A percentile compares a stretch with the other conserved stretches of the same genome.
phyloP scores from a whole-genome alignment of 2,329 filamentous ascomycete genomes.

The Claviceps cyperi region DNA sequence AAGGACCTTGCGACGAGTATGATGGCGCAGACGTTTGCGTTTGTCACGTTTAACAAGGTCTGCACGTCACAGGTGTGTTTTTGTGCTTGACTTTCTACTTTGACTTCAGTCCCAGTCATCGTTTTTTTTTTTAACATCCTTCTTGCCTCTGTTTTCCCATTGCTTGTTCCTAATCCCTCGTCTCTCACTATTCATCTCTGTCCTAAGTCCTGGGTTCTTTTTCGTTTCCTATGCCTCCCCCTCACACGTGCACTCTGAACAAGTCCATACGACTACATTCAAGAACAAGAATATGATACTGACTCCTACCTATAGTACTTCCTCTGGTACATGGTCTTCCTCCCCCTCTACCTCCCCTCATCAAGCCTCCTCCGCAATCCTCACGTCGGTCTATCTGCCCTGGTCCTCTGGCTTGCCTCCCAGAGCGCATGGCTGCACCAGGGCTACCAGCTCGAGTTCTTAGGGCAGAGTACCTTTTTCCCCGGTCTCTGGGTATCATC shows the following conservation, averaged over 20 bases:
- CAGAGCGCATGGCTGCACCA: constrained; percentile 68
- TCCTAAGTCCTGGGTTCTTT: too few relatives aligned
- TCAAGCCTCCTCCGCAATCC: constrained; percentile 56
- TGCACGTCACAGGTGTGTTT: constrained; percentile 78
- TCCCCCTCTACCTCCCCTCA: constrained; percentile 76
- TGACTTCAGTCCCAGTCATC: background rate
- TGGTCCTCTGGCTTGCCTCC: constrained; percentile 57
- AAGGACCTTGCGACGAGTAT: constrained; percentile 69
- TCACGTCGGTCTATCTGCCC: constrained; percentile 46
- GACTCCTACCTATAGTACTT: constrained; percentile 55
- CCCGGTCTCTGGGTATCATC: constrained; percentile 70
- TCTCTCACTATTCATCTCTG: too few relatives aligned
- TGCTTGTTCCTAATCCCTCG: too few relatives aligned
- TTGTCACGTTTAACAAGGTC: constrained; percentile 97
- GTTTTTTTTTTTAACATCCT: background rate
- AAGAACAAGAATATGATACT: too few relatives aligned
- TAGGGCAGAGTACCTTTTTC: constrained; percentile 70
- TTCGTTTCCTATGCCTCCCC: too few relatives aligned
- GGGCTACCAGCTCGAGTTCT: constrained; percentile 61
- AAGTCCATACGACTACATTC: too few relatives aligned
- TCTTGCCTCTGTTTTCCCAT: background rate
- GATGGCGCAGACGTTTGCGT: constrained; percentile 92
- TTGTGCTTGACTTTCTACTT: too few relatives aligned
- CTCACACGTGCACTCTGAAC: too few relatives aligned
- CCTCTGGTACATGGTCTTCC: constrained; percentile 90